Evolutionary conservation across 2,329 filamentous ascomycete genomes (phyloP).

Genomic region (Blastomyces parvus): DNA sequence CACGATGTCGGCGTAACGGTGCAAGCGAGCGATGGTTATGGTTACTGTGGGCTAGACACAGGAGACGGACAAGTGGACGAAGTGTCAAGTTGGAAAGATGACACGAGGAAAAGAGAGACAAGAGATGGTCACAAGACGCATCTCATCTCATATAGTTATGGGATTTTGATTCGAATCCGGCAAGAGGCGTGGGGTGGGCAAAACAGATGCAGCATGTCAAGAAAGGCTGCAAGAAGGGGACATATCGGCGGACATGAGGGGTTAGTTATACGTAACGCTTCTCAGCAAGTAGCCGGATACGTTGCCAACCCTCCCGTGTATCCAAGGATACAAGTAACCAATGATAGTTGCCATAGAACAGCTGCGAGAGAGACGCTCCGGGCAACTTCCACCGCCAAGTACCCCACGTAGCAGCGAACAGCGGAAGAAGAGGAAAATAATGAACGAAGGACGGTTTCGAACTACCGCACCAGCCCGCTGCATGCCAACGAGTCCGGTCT

Average conservation of each 20-base stretch:
- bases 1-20: no score
- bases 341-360: neutral
- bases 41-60: neutral
- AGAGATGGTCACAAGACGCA: neutral
- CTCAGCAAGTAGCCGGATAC: neutral
- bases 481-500: neutral
- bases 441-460: neutral
- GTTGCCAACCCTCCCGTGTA: neutral
- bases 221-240: neutral
- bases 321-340: neutral
- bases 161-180: neutral
- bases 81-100: neutral
- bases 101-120: no score
- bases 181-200: neutral
- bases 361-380: neutral
- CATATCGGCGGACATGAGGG: neutral
- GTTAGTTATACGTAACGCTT: neutral
- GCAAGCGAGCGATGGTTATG: no score
- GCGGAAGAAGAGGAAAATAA: no score
- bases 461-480: neutral
- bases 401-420: neutral
- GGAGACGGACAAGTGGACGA: neutral
- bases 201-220: neutral
- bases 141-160: neutral
- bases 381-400: neutral